Conservation (phyloP, 805 yeast genomes). For the Sugiyamaella boreocaroliniensis region DNA sequence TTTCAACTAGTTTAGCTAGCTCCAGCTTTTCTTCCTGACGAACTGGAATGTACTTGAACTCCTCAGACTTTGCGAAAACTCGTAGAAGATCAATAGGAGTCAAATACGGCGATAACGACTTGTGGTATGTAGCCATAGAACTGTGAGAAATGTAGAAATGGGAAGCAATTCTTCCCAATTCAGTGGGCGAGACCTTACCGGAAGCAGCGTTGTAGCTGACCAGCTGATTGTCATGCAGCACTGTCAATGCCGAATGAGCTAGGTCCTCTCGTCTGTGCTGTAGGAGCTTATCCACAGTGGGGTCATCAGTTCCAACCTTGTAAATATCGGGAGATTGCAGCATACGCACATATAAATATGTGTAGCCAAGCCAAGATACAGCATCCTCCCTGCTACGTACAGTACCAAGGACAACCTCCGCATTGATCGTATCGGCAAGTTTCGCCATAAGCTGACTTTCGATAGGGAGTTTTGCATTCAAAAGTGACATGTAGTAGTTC, state of each 20-base stretch:
- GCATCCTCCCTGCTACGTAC: conserved; percentile 58
- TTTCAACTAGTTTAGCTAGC: conserved; percentile 56
- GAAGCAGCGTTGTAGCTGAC: conserved; percentile 48
- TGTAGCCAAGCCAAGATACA: conserved; percentile 70
- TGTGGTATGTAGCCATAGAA: conserved; percentile 64
- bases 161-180: conserved; percentile 77
- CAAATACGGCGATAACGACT: conserved; percentile 55
- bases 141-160: conserved; percentile 72
- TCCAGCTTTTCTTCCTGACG: conserved; percentile 82
- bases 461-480: conserved; percentile 86
- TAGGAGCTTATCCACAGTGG: conserved; percentile 40
- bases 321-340: conserved; percentile 62
- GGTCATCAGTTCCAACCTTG: conserved; percentile 63
- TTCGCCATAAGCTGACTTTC: conserved; percentile 76
- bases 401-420: conserved; percentile 75
- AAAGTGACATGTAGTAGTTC: conserved; percentile 81
- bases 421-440: conserved; percentile 71
- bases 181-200: conserved; percentile 52
- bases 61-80: conserved; percentile 74
- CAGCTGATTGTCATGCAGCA: conserved; percentile 51
- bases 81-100: conserved; percentile 68
- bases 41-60: conserved; percentile 75
- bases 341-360: conserved; percentile 79
- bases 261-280: conserved; percentile 55
- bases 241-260: conserved; percentile 65